phyloP scores from a whole-genome alignment of 2,329 filamentous ascomycete genomes.

The Pseudogymnoascus sp. region DNA sequence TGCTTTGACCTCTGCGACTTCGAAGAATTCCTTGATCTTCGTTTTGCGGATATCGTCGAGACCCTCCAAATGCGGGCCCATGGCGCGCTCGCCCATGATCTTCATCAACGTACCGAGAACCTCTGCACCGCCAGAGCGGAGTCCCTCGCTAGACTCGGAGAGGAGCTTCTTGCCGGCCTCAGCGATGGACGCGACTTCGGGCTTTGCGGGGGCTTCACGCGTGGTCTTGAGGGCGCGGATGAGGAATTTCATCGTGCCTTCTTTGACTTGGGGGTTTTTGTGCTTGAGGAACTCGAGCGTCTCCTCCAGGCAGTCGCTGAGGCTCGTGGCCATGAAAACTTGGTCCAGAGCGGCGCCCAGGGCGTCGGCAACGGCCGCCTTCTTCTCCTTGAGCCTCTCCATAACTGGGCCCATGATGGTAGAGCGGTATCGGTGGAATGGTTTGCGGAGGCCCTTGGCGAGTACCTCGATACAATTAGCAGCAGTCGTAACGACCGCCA shows the following conservation, averaged over 20 bases:
- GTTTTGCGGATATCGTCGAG: conserved; percentile 91
- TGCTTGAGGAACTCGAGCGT: conserved; percentile 75
- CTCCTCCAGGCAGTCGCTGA: conserved; percentile 87
- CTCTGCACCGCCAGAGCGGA: conserved; percentile 84
- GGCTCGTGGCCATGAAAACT: conserved; percentile 54
- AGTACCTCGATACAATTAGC: conserved; percentile 87
- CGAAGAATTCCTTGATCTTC: conserved; percentile 90
- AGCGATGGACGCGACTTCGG: conserved; percentile 77
- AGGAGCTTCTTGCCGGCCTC: conserved; percentile 84
- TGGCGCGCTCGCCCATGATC: conserved; percentile 91
- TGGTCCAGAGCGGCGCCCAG: conserved; percentile 76
- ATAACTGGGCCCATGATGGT: conserved; percentile 81
- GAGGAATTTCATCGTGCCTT: conserved; percentile 90
- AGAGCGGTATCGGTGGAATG: conserved; percentile 72
- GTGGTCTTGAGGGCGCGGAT: conserved; percentile 79
- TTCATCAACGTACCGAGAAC: conserved; percentile 95
- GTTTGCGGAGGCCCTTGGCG: conserved; percentile 72
- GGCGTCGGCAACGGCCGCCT: conserved; percentile 78
- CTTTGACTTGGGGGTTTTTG: conserved; percentile 97
- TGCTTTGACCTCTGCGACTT: conserved; percentile 73
- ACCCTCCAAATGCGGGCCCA: conserved; percentile 86
- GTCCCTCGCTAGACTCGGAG: conserved; percentile 76
- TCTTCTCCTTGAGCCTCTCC: conserved; percentile 97
- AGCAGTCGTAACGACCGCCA: conserved; percentile 86
- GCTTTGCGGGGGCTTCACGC: conserved; percentile 71